These are phyloP conservation scores for Plectranthus barbatus DNA, from an alignment of 257 asterid species.

Conservation along the genomic window DNA sequence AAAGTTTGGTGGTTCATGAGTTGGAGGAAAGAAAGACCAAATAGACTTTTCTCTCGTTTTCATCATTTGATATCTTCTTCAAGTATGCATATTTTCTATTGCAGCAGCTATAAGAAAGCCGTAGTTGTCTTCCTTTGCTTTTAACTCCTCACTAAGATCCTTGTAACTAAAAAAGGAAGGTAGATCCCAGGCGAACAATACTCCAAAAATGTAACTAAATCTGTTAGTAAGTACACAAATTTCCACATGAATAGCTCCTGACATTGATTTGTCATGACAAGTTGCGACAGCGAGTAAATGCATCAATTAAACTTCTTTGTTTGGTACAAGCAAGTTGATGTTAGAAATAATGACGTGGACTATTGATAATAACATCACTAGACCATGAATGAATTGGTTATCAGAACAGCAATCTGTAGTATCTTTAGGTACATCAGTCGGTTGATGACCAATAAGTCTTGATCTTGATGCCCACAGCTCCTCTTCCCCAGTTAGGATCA, in stretches of 20 bases:
- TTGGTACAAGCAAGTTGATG: conserved; percentile 6
- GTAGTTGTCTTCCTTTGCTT: not conserved
- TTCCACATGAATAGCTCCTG: not conserved
- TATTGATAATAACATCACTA: not conserved
- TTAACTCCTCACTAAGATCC: not conserved
- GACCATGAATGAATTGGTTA: not conserved
- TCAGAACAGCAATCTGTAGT: not conserved
- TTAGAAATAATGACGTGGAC: not conserved
- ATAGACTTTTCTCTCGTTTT: not conserved
- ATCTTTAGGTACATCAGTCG: too few species aligned
- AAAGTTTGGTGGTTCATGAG: not conserved
- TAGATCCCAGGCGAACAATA: not conserved
- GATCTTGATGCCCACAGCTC: too few species aligned
- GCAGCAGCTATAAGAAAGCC: not conserved
- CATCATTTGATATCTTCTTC: not conserved
- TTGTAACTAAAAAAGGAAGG: not conserved
- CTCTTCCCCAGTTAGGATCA: too few species aligned
- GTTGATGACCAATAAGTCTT: too few species aligned
- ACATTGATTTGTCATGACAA: conserved; percentile 14
- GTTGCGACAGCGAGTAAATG: conserved; percentile 9
- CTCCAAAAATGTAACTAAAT: not conserved
- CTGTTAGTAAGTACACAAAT: too few species aligned
- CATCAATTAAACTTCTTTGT: conserved; percentile 1
- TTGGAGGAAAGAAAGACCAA: not conserved
- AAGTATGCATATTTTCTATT: not conserved